These are phyloP conservation scores for Solanum sejunctum DNA, from an alignment of 257 asterid genomes.

Conservation along the genomic window DNA sequence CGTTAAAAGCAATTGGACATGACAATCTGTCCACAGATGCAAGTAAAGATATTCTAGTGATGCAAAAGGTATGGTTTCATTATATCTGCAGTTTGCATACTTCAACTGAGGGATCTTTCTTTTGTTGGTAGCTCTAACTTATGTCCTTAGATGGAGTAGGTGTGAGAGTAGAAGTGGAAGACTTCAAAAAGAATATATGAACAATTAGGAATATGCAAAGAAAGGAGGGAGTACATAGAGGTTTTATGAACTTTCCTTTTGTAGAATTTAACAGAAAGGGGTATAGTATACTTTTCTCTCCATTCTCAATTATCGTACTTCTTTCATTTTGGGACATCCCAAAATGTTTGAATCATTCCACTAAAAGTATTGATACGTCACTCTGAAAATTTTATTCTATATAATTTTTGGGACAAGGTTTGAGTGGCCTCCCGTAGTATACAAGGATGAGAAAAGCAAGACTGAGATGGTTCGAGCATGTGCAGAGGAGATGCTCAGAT, in stretches of 20 bases:
- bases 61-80: conserved; percentile 49
- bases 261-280: not conserved
- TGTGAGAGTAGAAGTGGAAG: not conserved
- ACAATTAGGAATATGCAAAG: not conserved
- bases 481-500: too few relatives aligned
- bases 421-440: too few relatives aligned
- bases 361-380: not conserved
- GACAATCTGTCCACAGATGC: conserved; percentile 24
- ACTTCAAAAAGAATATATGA: not conserved
- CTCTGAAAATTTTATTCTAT: not conserved
- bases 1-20: conserved; percentile 46
- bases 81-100: not conserved
- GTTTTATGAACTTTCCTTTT: not conserved
- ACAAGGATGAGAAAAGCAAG: too few relatives aligned
- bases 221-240: not conserved
- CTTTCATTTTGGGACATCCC: not conserved
- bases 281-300: not conserved
- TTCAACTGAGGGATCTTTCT: not conserved
- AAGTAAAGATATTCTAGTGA: conserved; percentile 45
- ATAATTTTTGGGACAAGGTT: not conserved
- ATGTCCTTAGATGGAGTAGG: not conserved
- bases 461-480: too few relatives aligned
- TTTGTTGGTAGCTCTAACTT: not conserved
- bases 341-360: not conserved
- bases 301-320: not conserved